Conservation (phyloP, 139 green algal genomes). For the Chlamydomonas incerta region DNA sequence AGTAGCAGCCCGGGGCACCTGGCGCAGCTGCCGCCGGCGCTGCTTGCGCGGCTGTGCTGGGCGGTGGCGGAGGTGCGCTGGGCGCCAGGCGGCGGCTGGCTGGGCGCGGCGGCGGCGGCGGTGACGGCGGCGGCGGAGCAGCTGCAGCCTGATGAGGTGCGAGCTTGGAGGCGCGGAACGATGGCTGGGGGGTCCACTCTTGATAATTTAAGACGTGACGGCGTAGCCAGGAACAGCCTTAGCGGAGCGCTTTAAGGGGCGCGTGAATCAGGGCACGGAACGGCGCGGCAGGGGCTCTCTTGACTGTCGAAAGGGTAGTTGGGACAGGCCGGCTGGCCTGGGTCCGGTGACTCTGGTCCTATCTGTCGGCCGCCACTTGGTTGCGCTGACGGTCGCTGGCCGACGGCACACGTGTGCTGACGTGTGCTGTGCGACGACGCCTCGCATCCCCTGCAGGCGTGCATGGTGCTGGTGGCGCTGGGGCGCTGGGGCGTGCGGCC, state of each 20-base stretch:
- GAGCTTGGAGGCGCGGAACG: neutral
- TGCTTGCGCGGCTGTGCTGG: constrained; percentile 21
- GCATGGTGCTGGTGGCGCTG: constrained; percentile 14
- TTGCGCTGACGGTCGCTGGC: too few relatives aligned
- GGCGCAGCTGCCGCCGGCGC: neutral
- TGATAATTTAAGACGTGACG: too few relatives aligned
- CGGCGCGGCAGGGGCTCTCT: too few relatives aligned
- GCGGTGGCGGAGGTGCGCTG: constrained; percentile 19
- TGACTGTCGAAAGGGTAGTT: too few relatives aligned
- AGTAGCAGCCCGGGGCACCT: neutral
- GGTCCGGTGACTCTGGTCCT: too few relatives aligned
- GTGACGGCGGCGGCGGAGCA: neutral
- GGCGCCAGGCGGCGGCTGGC: neutral
- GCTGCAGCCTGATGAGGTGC: constrained; percentile 9
- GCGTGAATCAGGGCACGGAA: neutral
- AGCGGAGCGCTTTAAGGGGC: neutral
- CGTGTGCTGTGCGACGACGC: too few relatives aligned
- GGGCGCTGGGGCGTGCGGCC: neutral
- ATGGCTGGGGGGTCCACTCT: too few relatives aligned
- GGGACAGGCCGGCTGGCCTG: too few relatives aligned
- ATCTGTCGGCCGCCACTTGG: too few relatives aligned
- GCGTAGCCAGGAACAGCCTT: too few relatives aligned
- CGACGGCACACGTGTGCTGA: too few relatives aligned
- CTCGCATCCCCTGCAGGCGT: constrained; percentile 1
- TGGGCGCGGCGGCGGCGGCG: neutral